Conservation (phyloP, 495 filamentous ascomycete genomes). For the Annulohypoxylon stygium region DNA sequence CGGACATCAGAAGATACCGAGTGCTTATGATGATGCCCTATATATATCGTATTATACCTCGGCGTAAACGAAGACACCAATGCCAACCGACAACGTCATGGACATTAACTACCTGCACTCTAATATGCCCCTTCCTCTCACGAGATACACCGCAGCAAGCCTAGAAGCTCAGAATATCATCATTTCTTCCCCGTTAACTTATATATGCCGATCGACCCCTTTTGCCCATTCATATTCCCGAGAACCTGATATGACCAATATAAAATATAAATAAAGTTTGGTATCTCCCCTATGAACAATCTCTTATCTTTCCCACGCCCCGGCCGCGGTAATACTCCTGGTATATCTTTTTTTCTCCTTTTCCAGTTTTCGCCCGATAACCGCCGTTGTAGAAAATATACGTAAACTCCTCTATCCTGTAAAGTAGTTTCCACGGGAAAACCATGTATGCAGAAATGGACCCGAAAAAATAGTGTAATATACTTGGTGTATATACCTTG, state of each 20-base stretch:
- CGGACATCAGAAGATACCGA: neutral
- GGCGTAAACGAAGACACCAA: neutral
- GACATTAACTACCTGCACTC: conserved; percentile 8
- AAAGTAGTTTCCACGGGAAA: conserved; percentile 9
- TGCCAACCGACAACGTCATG: conserved; percentile 3
- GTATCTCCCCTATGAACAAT: conserved; percentile 28
- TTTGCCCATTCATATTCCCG: neutral
- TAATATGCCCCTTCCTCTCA: neutral
- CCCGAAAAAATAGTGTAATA: neutral
- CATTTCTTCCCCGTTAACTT: neutral
- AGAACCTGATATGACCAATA: neutral
- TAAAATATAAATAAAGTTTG: conserved; percentile 9
- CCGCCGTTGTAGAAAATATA: neutral
- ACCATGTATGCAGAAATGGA: neutral
- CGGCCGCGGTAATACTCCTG: neutral
- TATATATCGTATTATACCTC: neutral
- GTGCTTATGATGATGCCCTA: neutral
- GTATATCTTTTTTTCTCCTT: conserved; percentile 16
- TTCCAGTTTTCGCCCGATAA: conserved; percentile 2
- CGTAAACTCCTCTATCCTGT: conserved; percentile 26
- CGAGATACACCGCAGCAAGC: neutral
- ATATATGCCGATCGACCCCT: neutral
- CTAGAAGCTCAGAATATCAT: conserved; percentile 1
- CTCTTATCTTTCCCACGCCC: conserved; percentile 1
- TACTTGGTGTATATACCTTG: neutral